Evolutionary conservation across 371 early-diverging fungal genomes (phyloP).

Genomic region (Mucor plumbeus): DNA sequence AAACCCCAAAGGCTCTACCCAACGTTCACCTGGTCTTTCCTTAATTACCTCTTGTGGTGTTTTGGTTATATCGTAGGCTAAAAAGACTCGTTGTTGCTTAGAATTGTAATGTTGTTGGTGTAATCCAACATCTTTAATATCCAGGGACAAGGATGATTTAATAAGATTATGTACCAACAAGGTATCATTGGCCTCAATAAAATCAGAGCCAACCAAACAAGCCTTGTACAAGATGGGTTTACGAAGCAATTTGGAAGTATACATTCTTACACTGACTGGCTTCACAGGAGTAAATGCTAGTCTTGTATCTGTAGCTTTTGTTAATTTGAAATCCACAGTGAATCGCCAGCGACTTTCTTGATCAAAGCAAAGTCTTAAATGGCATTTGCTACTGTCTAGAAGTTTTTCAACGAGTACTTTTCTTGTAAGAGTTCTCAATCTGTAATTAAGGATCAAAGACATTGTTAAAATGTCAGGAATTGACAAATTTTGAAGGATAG

Average conservation of each 20-base stretch:
- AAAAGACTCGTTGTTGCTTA: background rate
- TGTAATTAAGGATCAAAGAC: background rate
- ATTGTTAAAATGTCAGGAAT: slow-evolving; percentile 23
- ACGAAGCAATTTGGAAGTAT: slow-evolving; percentile 22
- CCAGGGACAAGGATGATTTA: slow-evolving; percentile 6
- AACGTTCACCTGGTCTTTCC: slow-evolving; percentile 22
- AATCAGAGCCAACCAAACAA: slow-evolving; percentile 17
- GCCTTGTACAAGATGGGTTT: slow-evolving; percentile 15
- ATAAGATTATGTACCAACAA: slow-evolving; percentile 13
- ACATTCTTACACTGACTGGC: slow-evolving; percentile 15
- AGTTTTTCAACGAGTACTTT: slow-evolving; percentile 15
- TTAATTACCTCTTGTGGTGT: slow-evolving; percentile 19
- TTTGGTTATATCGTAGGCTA: slow-evolving; percentile 11
- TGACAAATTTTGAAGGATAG: slow-evolving; percentile 13
- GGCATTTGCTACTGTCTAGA: slow-evolving; percentile 2
- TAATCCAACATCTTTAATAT: slow-evolving; percentile 17
- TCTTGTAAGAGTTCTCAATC: slow-evolving; percentile 16
- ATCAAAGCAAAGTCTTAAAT: slow-evolving; percentile 22
- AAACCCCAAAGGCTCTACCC: slow-evolving; percentile 18
- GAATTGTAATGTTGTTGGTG: slow-evolving; percentile 9
- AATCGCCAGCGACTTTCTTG: slow-evolving; percentile 29
- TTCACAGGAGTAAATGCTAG: slow-evolving; percentile 23
- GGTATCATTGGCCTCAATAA: background rate
- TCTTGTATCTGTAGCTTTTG: slow-evolving; percentile 13
- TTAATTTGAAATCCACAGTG: slow-evolving; percentile 26